Percentiles rank a stretch among this genome's conserved stretches.
Conservation (phyloP, 2,329 filamentous ascomycete genomes). For the Botryosphaeria agaves region DNA sequence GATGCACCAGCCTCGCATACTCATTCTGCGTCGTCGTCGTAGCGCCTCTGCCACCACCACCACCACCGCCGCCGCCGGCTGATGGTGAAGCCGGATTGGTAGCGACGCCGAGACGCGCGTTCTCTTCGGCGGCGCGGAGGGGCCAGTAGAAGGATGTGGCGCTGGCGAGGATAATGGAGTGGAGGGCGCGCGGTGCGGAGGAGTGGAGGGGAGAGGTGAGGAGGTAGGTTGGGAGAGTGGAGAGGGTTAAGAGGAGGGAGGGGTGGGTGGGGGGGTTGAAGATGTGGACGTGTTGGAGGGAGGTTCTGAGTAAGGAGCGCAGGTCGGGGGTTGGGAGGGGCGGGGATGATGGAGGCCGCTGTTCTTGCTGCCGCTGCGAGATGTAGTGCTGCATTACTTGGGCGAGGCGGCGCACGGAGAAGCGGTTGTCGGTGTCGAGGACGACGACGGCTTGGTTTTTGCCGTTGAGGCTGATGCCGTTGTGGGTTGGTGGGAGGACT, state of each 20-base stretch:
- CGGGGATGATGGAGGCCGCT: slow-evolving; percentile 1
- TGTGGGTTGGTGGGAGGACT: slow-evolving; percentile 26
- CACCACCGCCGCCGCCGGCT: background rate
- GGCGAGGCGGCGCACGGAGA: slow-evolving; percentile 31
- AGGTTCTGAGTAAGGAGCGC: slow-evolving; percentile 15
- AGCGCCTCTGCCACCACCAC: background rate
- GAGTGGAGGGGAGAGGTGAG: slow-evolving; percentile 23
- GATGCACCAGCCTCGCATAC: background rate
- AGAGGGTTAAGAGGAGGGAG: slow-evolving; percentile 32
- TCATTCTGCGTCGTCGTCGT: slow-evolving; percentile 1
- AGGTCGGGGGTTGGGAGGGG: slow-evolving; percentile 2
- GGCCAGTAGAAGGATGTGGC: slow-evolving; percentile 38
- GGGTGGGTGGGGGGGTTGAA: slow-evolving; percentile 35
- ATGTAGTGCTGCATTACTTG: slow-evolving; percentile 16
- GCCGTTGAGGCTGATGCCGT: slow-evolving; percentile 21
- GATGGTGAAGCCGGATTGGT: background rate
- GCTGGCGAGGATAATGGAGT: slow-evolving; percentile 36
- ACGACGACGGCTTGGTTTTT: slow-evolving; percentile 33
- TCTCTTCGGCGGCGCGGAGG: slow-evolving; percentile 24
- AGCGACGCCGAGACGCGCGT: slow-evolving; percentile 4
- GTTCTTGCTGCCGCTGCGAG: background rate
- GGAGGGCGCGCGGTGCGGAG: slow-evolving; percentile 28
- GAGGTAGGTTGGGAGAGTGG: slow-evolving; percentile 31
- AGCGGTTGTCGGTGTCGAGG: slow-evolving; percentile 37
- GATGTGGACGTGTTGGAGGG: slow-evolving; percentile 39